Base-by-base conservation (phyloP, 2,329 filamentous ascomycete species). In the Aureobasidium sp. region DNA sequence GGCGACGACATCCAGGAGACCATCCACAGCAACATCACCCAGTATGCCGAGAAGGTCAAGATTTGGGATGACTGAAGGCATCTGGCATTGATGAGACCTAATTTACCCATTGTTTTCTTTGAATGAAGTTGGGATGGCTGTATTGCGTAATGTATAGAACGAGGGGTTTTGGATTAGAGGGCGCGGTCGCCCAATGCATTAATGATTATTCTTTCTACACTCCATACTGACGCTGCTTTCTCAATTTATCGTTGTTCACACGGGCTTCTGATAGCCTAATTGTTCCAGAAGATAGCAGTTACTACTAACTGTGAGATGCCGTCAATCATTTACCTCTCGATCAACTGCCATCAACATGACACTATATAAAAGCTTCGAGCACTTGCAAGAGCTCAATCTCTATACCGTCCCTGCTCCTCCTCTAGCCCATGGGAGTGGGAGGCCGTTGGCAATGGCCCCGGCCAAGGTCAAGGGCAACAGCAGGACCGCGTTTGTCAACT, bases 21-120 rank as follows among this genome's bases (percentile, higher is more conserved):
- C 51, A 84, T 96, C 25, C 82, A 90, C 59, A 96, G 90, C 66
- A 88, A 89, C 64, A 97, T 99, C 64, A 77, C 75, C 39, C 83
- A 91, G 69, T 97, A 97, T 73, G 86, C 91, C 0, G 87, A 88
- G 37, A 91, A 86, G 69, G 90, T 97, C 29, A 86, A 90, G 76
- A 86, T 97, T 49, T 89, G 85, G 67, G 89, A 94, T 63, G 86
- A 91, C 8, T 58, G 29, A 45, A 17, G 11, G 12, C 11, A 5
- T 31, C 27, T 34, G 27, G n/a, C 2, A 31, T 14, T 5, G 3
- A 6, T 5, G 5, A 20, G 3, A 49, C 47, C 47, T 34, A 49
- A 14, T 37, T 9, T 1, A 34, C 29, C 34, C 4, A n/a, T 41
- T 7, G 22, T 25, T 15, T 17, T 39, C 1, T 8, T 31, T 31